These are phyloP conservation scores for Boletus smithii DNA, from an alignment of 1,284 basidiomycete genomes.

Conservation along the genomic window DNA sequence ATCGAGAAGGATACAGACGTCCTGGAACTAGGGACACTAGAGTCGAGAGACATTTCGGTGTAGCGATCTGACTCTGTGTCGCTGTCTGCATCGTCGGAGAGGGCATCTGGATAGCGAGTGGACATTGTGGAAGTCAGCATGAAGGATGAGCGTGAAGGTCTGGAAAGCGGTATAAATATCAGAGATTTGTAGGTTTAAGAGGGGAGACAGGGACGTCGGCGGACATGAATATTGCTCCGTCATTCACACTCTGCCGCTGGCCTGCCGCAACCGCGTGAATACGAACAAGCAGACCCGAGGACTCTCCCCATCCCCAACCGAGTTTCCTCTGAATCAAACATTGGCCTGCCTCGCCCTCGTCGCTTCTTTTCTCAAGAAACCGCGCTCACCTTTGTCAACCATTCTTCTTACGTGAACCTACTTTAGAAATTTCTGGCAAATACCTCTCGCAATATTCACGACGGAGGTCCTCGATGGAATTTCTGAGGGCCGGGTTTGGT, in stretches of 20 bases:
- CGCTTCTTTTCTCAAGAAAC: conserved; percentile 10
- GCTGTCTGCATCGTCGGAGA: conserved; percentile 36
- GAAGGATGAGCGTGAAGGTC: conserved; percentile 4
- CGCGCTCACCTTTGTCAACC: background rate
- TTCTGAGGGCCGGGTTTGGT: conserved; percentile 10
- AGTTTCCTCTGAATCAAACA: conserved; percentile 3
- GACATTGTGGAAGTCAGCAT: conserved; percentile 25
- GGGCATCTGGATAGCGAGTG: conserved; percentile 1
- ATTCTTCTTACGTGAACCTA: conserved; percentile 19
- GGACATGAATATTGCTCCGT: conserved; percentile 36
- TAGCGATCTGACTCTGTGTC: conserved; percentile 32
- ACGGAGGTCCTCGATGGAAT: conserved; percentile 7
- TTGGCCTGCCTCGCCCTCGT: conserved; percentile 2
- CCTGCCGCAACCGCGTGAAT: conserved; percentile 35
- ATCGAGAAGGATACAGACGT: conserved; percentile 51
- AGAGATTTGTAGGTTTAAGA: conserved; percentile 15
- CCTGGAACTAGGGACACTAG: conserved; percentile 41
- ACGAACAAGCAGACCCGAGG: conserved; percentile 24
- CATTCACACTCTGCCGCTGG: conserved; percentile 18
- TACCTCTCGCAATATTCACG: conserved; percentile 2
- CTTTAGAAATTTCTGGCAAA: conserved; percentile 1
- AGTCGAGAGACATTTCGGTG: conserved; percentile 39
- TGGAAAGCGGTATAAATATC: conserved; percentile 29
- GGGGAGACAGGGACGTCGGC: conserved; percentile 23
- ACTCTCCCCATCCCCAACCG: conserved; percentile 3